Evolutionary conservation across 2,329 filamentous ascomycete species (phyloP).

Genomic region (Aspergillus ochraceoroseus): DNA sequence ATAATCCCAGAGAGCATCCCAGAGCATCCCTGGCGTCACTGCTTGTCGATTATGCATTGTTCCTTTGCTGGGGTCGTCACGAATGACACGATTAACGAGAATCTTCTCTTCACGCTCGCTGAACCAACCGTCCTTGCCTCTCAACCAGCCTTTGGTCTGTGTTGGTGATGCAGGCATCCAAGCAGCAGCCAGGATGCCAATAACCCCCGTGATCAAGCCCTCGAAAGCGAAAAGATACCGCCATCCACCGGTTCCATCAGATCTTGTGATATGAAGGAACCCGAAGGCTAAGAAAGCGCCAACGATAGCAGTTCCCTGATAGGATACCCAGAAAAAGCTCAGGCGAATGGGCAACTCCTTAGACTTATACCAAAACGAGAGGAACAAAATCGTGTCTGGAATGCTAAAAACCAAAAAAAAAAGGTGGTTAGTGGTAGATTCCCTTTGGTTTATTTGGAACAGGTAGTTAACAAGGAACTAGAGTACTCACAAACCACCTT

Average conservation of each 20-base stretch:
- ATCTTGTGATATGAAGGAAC: constrained; percentile 38
- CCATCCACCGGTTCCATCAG: constrained; percentile 41
- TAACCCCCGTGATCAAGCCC: constrained; percentile 49
- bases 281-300: constrained; percentile 47
- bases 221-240: constrained; percentile 43
- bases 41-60: constrained; percentile 59
- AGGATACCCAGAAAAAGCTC: constrained; percentile 66
- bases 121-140: constrained; percentile 62
- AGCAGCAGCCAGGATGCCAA: constrained; percentile 54
- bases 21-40: constrained; percentile 47
- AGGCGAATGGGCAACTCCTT: constrained; percentile 64
- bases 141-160: constrained; percentile 58
- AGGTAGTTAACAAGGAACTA: too few relatives aligned
- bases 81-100: constrained; percentile 60
- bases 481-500: constrained; percentile 57
- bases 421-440: constrained; percentile 9
- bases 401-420: constrained; percentile 35
- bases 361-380: constrained; percentile 71
- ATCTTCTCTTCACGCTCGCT: constrained; percentile 63
- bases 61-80: constrained; percentile 55
- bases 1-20: constrained; percentile 50
- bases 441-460: not conserved
- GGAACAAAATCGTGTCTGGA: constrained; percentile 49
- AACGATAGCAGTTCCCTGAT: constrained; percentile 47
- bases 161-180: constrained; percentile 63